Conservation (phyloP, 2,329 filamentous ascomycete genomes). For the Fusarium nematophilum region DNA sequence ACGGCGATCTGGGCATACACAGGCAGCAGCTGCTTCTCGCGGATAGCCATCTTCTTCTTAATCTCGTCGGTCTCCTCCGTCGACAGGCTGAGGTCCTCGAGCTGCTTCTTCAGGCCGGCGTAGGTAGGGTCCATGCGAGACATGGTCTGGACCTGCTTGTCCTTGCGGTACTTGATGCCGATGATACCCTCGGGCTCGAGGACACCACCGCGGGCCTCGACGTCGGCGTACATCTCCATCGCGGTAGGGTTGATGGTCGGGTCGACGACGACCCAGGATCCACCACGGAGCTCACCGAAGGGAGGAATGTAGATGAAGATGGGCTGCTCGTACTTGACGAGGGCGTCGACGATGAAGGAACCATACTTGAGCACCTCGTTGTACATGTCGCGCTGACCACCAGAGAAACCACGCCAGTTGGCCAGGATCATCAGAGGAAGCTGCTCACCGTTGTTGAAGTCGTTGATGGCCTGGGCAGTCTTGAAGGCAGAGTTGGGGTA, state of each 20-base stretch:
- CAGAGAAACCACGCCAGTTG: conserved; percentile 99
- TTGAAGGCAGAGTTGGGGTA: conserved; percentile 99
- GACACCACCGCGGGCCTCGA: conserved; percentile 94
- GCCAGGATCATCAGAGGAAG: conserved; percentile 98
- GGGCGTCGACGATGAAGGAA: conserved; percentile 97
- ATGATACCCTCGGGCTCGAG: conserved; percentile 98
- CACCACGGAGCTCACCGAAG: conserved; percentile 95
- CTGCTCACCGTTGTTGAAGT: conserved; percentile 99
- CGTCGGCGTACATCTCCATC: conserved; percentile 99
- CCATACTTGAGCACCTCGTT: conserved; percentile 99
- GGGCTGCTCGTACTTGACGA: conserved; percentile 98
- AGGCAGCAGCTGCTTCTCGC: conserved; percentile 89
- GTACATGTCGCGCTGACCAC: conserved; percentile 99
- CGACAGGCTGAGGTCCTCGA: conserved; percentile 70
- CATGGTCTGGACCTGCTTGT: conserved; percentile 98
- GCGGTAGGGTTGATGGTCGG: conserved; percentile 95
- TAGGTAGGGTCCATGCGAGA: conserved; percentile 89
- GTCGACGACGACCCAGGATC: conserved; percentile 99
- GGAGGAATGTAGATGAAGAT: conserved; percentile 99
- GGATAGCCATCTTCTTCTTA: conserved; percentile 84
- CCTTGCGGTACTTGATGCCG: conserved; percentile 97
- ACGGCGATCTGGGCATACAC: conserved; percentile 96
- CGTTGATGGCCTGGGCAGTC: conserved; percentile 97
- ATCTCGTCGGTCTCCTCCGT: conserved; percentile 81
- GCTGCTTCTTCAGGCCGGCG: conserved; percentile 82